A percentile compares a stretch with the other conserved stretches of the same genome.
Evolutionary conservation across 441 rosid genomes (phyloP).

Genomic region (Brassica balearica): DNA sequence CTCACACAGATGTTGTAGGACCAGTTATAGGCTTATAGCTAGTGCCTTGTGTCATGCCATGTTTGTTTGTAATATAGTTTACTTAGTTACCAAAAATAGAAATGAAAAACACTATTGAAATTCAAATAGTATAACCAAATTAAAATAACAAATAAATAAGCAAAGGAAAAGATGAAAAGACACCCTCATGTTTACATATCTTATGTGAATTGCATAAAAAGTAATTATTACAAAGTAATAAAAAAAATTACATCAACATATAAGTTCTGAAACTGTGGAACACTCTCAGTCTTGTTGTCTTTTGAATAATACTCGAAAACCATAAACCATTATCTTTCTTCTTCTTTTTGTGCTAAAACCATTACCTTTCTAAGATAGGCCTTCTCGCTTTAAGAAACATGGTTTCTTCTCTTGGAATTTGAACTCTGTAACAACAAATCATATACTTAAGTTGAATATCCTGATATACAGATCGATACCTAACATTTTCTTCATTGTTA

Average conservation of each 20-base stretch:
- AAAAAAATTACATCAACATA: conserved; percentile 26
- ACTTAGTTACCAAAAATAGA: not conserved
- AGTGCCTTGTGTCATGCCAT: not conserved
- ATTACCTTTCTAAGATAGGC: conserved; percentile 23
- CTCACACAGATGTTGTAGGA: not conserved
- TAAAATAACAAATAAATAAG: not conserved
- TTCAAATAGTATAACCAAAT: conserved; percentile 22
- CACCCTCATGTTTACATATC: conserved; percentile 32
- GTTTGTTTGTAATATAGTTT: not conserved
- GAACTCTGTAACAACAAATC: conserved; percentile 34
- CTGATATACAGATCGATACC: conserved; percentile 6
- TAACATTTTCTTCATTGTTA: not conserved
- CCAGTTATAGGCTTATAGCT: not conserved
- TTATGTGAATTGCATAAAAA: not conserved
- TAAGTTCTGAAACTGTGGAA: conserved; percentile 21
- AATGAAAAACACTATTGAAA: not conserved
- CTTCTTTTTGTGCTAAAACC: not conserved
- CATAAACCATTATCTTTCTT: conserved; percentile 26
- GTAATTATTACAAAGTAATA: conserved; percentile 9
- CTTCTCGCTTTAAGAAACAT: conserved; percentile 25
- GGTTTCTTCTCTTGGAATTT: conserved; percentile 40
- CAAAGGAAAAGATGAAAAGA: not conserved
- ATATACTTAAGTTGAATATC: not conserved
- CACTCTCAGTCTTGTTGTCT: conserved; percentile 12
- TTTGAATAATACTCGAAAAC: conserved; percentile 10